Conservation (phyloP, 108 stramenopile genomes). For the Nitzschia putrida region DNA sequence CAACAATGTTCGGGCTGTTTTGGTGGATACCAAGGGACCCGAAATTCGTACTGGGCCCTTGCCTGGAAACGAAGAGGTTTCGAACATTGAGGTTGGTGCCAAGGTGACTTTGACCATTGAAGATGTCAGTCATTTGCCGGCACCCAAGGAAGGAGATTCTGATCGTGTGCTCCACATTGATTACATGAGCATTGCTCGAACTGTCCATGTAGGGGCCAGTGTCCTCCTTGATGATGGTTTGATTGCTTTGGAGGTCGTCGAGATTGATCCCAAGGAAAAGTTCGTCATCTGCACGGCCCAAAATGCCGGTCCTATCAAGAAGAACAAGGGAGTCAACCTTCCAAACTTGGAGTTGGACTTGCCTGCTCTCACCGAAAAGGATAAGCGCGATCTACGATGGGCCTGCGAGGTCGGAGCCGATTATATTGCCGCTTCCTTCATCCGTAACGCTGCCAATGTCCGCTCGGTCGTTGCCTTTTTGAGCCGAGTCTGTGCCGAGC, state of each 20-base stretch:
- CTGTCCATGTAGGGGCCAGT: slow-evolving; percentile 53
- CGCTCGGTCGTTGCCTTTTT: slow-evolving; percentile 70
- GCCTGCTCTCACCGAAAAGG: slow-evolving; percentile 86
- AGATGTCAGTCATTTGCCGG: slow-evolving; percentile 45
- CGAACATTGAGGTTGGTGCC: slow-evolving; percentile 51
- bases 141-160: slow-evolving; percentile 49
- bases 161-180: slow-evolving; percentile 67
- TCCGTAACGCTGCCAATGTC: slow-evolving; percentile 80
- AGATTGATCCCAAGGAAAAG: slow-evolving; percentile 40
- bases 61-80: slow-evolving; percentile 60
- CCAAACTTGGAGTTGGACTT: slow-evolving; percentile 76
- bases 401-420: slow-evolving; percentile 73
- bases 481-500: slow-evolving; percentile 59
- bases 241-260: slow-evolving; percentile 69
- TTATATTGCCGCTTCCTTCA: slow-evolving; percentile 88
- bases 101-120: slow-evolving; percentile 56
- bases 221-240: slow-evolving; percentile 86
- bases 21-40: slow-evolving; percentile 90
- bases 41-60: slow-evolving; percentile 88
- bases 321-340: slow-evolving; percentile 84
- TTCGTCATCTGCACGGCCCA: slow-evolving; percentile 57
- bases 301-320: slow-evolving; percentile 77
- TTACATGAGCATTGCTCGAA: slow-evolving; percentile 74
- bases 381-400: slow-evolving; percentile 81
- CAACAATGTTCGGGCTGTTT: slow-evolving; percentile 68